Base-by-base conservation (phyloP, 176 grass and related monocot species). In the Alloteropsis semialata region DNA sequence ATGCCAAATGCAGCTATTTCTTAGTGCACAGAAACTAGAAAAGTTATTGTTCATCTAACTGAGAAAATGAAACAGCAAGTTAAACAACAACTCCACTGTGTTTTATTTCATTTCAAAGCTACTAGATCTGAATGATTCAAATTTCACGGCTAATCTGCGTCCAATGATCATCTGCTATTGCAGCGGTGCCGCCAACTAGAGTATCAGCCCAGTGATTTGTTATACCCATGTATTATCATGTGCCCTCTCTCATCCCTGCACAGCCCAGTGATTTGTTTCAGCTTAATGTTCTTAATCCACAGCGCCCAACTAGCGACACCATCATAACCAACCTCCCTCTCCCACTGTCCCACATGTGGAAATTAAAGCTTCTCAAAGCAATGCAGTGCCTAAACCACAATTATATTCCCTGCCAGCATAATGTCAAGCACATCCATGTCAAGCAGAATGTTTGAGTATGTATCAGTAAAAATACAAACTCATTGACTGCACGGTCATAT, bases 211-310 rank as follows among this genome's bases (percentile, higher is more conserved):
- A n/a, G n/a, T n/a, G n/a, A n/a, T n/a, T n/a, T n/a, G n/a, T n/a
- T n/a, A 33, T 83, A 83, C 5, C 81, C 69, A 44, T 73, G 8
- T 50, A 82, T 49, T 61, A 82, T 30, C 42, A 49, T 49, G 43
- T 72, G 43, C 4, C 65, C 69, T 72, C 69, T 72, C 43, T 27
- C 39, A 8, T 44, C n/a, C n/a, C 39, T 69, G 28, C n/a, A 69
- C 38, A 69, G 39, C 38, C 66, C 66, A 44, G 66, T 45, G 36
- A 69, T 69, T 12, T 69, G 39, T 44, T 69, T 39, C 1, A 81
- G 34, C 6, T 41, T 13, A 19, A 71, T 37, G 8, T 18, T 16
- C 51, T 81, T 81, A n/a, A n/a, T n/a, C 65, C 17, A 37, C 65
- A 42, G 51, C 6, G 30, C 49, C 65, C 79, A 71, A 32, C 36